phyloP scores from a whole-genome alignment of 2,329 filamentous ascomycete species.

The Beauveria asiatica region DNA sequence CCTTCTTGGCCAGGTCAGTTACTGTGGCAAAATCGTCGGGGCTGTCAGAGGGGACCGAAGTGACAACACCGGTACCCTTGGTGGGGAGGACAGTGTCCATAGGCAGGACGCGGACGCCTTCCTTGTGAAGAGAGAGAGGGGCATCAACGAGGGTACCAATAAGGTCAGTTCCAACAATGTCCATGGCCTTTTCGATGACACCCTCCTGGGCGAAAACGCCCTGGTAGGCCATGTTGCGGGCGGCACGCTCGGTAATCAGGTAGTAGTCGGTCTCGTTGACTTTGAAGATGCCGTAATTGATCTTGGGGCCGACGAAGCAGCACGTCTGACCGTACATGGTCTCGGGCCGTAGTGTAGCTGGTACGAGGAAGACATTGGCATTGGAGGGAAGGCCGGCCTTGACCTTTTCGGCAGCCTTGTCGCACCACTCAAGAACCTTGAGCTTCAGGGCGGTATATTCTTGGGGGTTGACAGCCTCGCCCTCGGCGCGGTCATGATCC shows the following conservation, averaged over 20 bases:
- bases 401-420: conserved; percentile 61
- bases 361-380: conserved; percentile 79
- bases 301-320: conserved; percentile 87
- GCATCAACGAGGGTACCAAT: conserved; percentile 86
- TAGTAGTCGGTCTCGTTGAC: conserved; percentile 71
- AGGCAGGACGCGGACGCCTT: conserved; percentile 79
- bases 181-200: conserved; percentile 63
- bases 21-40: conserved; percentile 89
- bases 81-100: conserved; percentile 90
- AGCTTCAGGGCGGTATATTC: conserved; percentile 92
- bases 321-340: conserved; percentile 98
- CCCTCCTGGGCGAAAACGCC: conserved; percentile 73
- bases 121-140: conserved; percentile 75
- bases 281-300: conserved; percentile 84
- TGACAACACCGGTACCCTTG: conserved; percentile 95
- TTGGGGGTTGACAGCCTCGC: conserved; percentile 58
- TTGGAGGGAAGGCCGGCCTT: conserved; percentile 70
- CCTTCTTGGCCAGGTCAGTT: conserved; percentile 83
- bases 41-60: conserved; percentile 89
- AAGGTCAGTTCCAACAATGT: conserved; percentile 68
- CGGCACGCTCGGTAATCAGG: conserved; percentile 74
- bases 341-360: conserved; percentile 87
- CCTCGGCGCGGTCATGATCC: conserved; percentile 39
- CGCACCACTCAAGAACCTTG: conserved; percentile 82
- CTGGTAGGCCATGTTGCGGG: conserved; percentile 95